Evolutionary conservation across 108 stramenopile genomes (phyloP), one percentile per base, ranked within the genome.

Genomic region (Aurantiochytrium sp.): DNA sequence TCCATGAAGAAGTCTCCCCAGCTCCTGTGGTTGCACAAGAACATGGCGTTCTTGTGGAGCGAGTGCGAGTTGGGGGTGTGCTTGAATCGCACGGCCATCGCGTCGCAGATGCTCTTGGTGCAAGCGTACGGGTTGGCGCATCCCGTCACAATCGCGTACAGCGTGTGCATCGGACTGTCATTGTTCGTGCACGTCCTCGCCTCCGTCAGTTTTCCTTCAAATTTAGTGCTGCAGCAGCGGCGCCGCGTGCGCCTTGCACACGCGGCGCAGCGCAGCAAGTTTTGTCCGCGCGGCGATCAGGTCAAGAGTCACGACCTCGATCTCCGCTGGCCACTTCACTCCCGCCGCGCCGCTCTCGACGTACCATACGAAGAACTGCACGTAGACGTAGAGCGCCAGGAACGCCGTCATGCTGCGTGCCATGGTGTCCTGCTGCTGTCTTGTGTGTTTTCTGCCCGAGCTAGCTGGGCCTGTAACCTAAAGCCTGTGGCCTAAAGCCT

Each of bases 1-100:
- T 81, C 73, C 73, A 81, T 81, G 4, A 81, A 81, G 45, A 81
- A 81, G 73, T 81, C 73, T 6, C 73, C 73, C 73, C 73, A 81
- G 24, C 73, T 81, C 12, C 73, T 41, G 45, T 81, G 73, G 45
- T 81, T 81, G 73, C 73, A 81, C 73, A 81, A 24, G 45, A 30
- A 81, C 73, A 81, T 81, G 12, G 73, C 73, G 30, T 48, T 81
- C 4, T 81, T 81, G 45, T 81, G 73, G 19, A 81, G 30, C 6
- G 39, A n/a, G 12, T 48, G 12, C 36, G 73, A 81, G 21, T 42
- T 42, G 19, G 39, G 42, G 6, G 73, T 81, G 73, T 24, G 73
- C 73, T 81, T 81, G 39, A 81, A 81, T 6, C 30, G 21, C 19
- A 81, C 45, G 19, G n/a, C 45, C 73, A 81, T 81, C 45, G 45